Conservation (phyloP, 345 rosid genomes). For the Eucalyptus regnans region DNA sequence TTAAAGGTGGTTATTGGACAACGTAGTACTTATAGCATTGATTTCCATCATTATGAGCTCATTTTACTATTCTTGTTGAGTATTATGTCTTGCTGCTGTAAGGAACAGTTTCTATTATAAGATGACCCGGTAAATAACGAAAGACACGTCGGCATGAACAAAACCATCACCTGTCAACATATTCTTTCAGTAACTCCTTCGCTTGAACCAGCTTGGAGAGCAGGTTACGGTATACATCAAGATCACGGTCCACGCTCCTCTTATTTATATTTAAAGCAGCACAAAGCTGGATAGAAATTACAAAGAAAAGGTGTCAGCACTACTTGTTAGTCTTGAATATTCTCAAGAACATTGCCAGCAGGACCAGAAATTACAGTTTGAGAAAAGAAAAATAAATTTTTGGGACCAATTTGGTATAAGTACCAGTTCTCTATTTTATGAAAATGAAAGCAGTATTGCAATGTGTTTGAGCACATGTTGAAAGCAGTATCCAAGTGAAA, state of each 20-base stretch:
- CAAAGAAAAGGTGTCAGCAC: background rate
- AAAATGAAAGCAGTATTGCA: background rate
- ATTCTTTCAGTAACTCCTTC: conserved; percentile 90
- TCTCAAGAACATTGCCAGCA: background rate
- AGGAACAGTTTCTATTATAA: background rate
- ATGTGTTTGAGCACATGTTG: background rate
- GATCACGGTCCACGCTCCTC: conserved; percentile 92
- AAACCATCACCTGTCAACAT: conserved; percentile 59
- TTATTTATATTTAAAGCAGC: conserved; percentile 73
- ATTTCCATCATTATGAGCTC: background rate
- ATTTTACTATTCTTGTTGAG: background rate
- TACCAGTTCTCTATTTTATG: background rate
- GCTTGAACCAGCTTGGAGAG: conserved; percentile 97
- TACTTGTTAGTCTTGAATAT: background rate
- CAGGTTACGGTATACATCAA: conserved; percentile 91
- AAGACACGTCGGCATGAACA: background rate
- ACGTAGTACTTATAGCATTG: background rate
- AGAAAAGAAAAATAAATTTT: background rate
- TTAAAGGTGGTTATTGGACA: background rate
- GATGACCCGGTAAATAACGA: background rate
- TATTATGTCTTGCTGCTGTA: background rate
- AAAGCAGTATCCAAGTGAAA: background rate
- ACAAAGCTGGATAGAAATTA: conserved; percentile 47
- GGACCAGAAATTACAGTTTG: background rate
- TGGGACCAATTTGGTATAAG: background rate